Evolutionary conservation across 2,329 filamentous ascomycete species (phyloP).

Genomic region (Penicillium sp.): DNA sequence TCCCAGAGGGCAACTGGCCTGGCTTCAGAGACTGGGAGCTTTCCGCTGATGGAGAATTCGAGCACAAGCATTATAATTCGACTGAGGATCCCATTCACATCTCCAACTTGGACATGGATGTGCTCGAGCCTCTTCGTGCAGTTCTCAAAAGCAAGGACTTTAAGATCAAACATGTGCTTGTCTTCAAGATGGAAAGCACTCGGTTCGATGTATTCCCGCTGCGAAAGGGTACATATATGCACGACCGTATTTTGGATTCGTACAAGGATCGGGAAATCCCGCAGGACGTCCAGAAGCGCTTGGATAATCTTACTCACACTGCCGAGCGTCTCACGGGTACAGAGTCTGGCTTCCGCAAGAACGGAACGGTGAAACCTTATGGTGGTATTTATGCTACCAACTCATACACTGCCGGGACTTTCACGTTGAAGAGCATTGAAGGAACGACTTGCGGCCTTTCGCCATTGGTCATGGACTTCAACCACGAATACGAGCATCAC

Average conservation of each 20-base stretch:
- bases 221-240: slow-evolving; percentile 35
- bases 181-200: slow-evolving; percentile 47
- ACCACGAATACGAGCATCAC: slow-evolving; percentile 41
- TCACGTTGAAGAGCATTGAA: slow-evolving; percentile 45
- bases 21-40: slow-evolving; percentile 25
- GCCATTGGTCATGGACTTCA: slow-evolving; percentile 44
- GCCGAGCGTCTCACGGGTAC: slow-evolving; percentile 26
- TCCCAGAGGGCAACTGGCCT: slow-evolving; percentile 14
- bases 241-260: slow-evolving; percentile 36
- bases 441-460: slow-evolving; percentile 43
- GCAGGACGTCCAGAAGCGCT: slow-evolving; percentile 21
- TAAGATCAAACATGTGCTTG: slow-evolving; percentile 43
- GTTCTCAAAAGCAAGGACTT: slow-evolving; percentile 23
- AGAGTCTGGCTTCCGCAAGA: slow-evolving; percentile 18
- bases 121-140: slow-evolving; percentile 25
- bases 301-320: slow-evolving; percentile 25
- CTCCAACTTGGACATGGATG: slow-evolving; percentile 36
- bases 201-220: slow-evolving; percentile 48
- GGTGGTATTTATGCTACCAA: slow-evolving; percentile 43
- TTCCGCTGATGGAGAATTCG: neutral
- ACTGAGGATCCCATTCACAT: slow-evolving; percentile 41
- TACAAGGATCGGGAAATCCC: slow-evolving; percentile 36
- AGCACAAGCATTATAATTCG: slow-evolving; percentile 34
- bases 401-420: slow-evolving; percentile 44
- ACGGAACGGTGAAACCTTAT: slow-evolving; percentile 23